Evolutionary conservation across 2,329 filamentous ascomycete genomes (phyloP).

Genomic region (Venturiaceae sp.): DNA sequence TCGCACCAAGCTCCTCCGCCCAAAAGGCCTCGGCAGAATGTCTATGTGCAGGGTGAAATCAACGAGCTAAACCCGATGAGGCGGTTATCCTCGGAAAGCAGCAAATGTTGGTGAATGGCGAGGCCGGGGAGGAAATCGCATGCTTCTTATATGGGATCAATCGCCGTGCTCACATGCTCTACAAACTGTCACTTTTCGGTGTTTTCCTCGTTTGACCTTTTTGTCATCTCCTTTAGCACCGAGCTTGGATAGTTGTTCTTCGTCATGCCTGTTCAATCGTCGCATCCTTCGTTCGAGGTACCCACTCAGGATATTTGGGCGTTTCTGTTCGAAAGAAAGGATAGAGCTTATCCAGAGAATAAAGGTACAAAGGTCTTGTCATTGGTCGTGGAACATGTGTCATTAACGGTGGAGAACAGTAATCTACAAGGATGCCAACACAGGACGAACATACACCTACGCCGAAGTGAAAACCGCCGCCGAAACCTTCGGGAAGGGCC

Average conservation of each 20-base stretch:
- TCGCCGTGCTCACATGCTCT: background rate
- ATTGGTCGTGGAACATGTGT: background rate
- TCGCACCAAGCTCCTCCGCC: no score
- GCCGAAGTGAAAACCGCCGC: slow-evolving; percentile 55
- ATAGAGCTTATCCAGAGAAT: slow-evolving; percentile 57
- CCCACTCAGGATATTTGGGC: slow-evolving; percentile 71
- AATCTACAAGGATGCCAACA: slow-evolving; percentile 68
- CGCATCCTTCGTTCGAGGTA: slow-evolving; percentile 55
- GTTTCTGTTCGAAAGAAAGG: slow-evolving; percentile 62
- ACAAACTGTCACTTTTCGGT: background rate
- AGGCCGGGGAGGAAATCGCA: background rate
- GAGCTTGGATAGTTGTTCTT: background rate
- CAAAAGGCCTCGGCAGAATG: background rate
- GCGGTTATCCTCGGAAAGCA: background rate
- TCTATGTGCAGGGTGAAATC: background rate
- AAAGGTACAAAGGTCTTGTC: slow-evolving; percentile 46
- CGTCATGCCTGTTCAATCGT: slow-evolving; percentile 61
- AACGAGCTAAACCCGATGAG: background rate
- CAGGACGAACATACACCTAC: slow-evolving; percentile 60
- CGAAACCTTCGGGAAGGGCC: slow-evolving; percentile 67
- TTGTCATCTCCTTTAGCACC: background rate
- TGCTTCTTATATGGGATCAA: background rate
- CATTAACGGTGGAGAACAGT: slow-evolving; percentile 36
- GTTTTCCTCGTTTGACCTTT: background rate
- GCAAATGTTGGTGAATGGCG: background rate